Conservation (phyloP, 768 basidiomycete species). For the Piloderma croceum region DNA sequence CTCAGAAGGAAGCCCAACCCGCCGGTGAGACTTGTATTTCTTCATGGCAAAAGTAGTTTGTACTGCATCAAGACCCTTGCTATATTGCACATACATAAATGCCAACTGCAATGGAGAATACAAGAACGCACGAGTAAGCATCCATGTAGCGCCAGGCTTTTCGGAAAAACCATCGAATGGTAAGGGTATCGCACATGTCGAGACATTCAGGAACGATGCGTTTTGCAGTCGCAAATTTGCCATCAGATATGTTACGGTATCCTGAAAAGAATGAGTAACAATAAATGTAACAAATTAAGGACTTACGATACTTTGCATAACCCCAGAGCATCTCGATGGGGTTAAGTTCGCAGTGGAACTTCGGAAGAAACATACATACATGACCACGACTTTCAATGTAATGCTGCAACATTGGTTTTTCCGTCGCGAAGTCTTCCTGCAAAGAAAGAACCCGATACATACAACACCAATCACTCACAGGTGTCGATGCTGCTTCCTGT, state of each 20-base stretch:
- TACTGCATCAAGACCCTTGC: too few relatives aligned
- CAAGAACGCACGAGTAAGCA: constrained; percentile 10
- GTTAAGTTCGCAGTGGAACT: constrained; percentile 11
- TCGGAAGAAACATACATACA: constrained; percentile 8
- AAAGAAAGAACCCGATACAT: constrained; percentile 15
- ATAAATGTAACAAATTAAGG: too few relatives aligned
- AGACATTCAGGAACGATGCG: constrained; percentile 19
- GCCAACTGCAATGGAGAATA: too few relatives aligned
- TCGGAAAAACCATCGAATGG: constrained; percentile 15
- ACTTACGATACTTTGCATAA: constrained; percentile 5
- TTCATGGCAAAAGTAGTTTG: too few relatives aligned
- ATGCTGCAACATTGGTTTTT: constrained; percentile 17
- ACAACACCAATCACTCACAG: constrained; percentile 12
- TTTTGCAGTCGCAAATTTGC: constrained; percentile 18
- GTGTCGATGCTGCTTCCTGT: constrained; percentile 8
- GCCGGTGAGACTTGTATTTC: too few relatives aligned
- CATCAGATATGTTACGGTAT: constrained; percentile 19
- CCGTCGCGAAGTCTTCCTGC: constrained; percentile 16
- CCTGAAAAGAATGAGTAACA: constrained; percentile 7
- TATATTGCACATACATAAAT: too few relatives aligned
- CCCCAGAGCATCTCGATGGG: constrained; percentile 10
- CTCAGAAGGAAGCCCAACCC: too few relatives aligned
- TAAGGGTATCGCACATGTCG: constrained; percentile 11
- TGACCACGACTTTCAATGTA: constrained; percentile 16
- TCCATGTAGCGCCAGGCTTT: constrained; percentile 13